These are phyloP conservation scores for Polygonum maritimum DNA, from an alignment of 148 eudicot genomes.

Conservation along the genomic window DNA sequence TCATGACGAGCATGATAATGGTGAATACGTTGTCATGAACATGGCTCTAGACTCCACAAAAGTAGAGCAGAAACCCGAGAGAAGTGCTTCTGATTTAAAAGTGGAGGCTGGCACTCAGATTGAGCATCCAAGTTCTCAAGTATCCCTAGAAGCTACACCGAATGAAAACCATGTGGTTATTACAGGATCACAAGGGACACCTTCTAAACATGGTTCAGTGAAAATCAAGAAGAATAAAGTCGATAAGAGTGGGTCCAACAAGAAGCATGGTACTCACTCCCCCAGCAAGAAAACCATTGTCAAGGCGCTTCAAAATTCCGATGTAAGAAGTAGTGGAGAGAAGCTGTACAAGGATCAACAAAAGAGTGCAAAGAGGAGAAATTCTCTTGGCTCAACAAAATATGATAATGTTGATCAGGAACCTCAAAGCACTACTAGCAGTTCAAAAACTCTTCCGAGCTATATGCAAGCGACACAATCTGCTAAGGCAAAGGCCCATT, in stretches of 20 bases:
- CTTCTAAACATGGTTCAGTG: constrained; percentile 63
- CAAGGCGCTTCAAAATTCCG: constrained; percentile 38
- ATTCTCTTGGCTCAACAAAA: constrained; percentile 61
- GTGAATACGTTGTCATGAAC: background rate
- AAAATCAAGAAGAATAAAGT: constrained; percentile 44
- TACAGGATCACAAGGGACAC: constrained; percentile 63
- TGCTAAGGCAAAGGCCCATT: constrained; percentile 72
- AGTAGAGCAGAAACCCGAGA: constrained; percentile 29
- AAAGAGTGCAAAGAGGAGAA: constrained; percentile 58
- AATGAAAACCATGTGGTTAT: constrained; percentile 34
- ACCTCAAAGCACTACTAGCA: constrained; percentile 59
- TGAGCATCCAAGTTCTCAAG: constrained; percentile 24
- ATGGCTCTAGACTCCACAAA: constrained; percentile 22
- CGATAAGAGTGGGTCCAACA: constrained; percentile 38
- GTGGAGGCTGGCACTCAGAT: constrained; percentile 3
- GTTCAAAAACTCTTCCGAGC: constrained; percentile 57
- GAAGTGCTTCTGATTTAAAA: constrained; percentile 19
- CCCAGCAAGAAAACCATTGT: constrained; percentile 42
- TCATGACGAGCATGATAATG: constrained; percentile 12
- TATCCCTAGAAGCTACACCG: constrained; percentile 61
- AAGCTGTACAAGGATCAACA: constrained; percentile 45
- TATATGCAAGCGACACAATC: constrained; percentile 99
- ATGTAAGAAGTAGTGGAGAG: constrained; percentile 50
- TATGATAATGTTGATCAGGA: constrained; percentile 67
- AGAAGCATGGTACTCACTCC: constrained; percentile 44